These are phyloP conservation scores for Phytophthora nicotianae DNA, from an alignment of 352 stramenopile genomes.

Conservation along the genomic window DNA sequence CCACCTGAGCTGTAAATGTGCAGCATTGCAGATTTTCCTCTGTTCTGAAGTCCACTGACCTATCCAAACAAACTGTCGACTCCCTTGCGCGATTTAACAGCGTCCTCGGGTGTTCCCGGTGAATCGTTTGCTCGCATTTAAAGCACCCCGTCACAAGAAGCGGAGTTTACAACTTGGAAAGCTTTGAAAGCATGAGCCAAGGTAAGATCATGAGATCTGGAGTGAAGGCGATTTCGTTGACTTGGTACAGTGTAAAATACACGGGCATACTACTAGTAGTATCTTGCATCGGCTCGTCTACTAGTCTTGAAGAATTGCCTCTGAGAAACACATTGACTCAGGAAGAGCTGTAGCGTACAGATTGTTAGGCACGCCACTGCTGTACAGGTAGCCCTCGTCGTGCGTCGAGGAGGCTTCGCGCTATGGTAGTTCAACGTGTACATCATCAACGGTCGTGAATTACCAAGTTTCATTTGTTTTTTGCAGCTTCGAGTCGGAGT, in stretches of 20 bases:
- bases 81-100: slow-evolving; percentile 6
- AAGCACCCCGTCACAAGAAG: slow-evolving; percentile 22
- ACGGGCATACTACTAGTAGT: no score
- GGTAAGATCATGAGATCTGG: slow-evolving; percentile 8
- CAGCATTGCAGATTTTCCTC: background rate
- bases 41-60: background rate
- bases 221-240: background rate
- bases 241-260: background rate
- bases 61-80: slow-evolving; percentile 21
- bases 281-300: no score
- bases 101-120: background rate
- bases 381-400: no score
- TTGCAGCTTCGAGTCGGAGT: no score
- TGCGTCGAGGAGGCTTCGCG: no score
- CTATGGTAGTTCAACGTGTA: no score
- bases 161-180: background rate
- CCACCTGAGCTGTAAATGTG: background rate
- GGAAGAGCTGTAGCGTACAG: no score
- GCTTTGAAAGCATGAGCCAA: background rate
- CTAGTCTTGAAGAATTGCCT: no score
- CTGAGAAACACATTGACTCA: no score
- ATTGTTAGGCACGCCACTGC: no score
- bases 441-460: no score
- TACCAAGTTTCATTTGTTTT: no score
- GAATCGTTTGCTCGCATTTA: slow-evolving; percentile 9